Percentiles rank a stretch among this genome's conserved stretches.
Evolutionary conservation across 2,329 filamentous ascomycete genomes (phyloP).

Genomic region (Venturia effusa): DNA sequence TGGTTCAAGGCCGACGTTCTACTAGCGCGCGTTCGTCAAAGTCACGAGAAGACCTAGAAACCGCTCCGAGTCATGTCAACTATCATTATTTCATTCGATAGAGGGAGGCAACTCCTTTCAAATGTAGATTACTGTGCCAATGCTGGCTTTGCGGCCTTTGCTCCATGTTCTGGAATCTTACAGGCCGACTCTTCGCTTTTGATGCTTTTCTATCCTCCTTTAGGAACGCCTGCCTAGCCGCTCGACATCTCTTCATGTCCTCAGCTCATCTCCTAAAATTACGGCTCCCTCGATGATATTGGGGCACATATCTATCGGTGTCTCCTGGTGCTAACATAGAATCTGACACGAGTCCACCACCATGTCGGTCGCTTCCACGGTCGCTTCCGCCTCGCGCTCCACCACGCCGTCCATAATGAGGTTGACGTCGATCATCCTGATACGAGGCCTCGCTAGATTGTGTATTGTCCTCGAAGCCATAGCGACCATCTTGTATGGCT

Average conservation of each 20-base stretch:
- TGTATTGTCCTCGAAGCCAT: slow-evolving; percentile 25
- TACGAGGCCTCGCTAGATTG: not conserved
- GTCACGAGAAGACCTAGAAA: not conserved
- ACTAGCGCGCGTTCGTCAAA: not conserved
- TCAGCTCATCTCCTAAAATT: not conserved
- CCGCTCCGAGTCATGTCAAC: not conserved
- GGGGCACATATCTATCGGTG: not conserved
- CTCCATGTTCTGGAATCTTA: not conserved
- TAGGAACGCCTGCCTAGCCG: not conserved
- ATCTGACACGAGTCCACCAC: not conserved
- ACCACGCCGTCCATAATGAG: not conserved
- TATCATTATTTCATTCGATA: not conserved
- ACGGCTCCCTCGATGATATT: not conserved
- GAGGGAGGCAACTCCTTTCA: not conserved
- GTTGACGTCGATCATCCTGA: not conserved
- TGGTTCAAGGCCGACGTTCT: not conserved
- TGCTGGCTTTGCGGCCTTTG: not conserved
- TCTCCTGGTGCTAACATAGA: not conserved
- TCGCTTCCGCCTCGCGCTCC: not conserved
- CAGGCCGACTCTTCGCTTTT: not conserved
- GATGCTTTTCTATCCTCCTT: not conserved
- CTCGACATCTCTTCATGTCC: not conserved
- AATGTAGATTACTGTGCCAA: not conserved
- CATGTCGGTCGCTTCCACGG: not conserved
- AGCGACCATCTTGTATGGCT: slow-evolving; percentile 33